Base-by-base conservation (phyloP, 345 rosid species). In the Murraya paniculata region DNA sequence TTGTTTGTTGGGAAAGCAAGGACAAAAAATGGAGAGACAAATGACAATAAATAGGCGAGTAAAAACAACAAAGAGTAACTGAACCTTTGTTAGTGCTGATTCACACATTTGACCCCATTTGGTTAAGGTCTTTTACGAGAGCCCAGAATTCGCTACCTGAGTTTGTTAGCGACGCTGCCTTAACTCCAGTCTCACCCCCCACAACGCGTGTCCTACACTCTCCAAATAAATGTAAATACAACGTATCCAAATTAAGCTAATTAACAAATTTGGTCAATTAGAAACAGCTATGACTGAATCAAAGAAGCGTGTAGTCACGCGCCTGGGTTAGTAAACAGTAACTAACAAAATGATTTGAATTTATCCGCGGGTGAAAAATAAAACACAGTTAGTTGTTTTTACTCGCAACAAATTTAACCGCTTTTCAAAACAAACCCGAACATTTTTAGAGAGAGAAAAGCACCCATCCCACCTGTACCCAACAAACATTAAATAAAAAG, bases 311-410 rank as follows among this genome's bases (percentile, higher is more conserved):
- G 74, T 3, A 13, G 3, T 24, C 69, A 77, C 76, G 83, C 81
- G 68, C 83, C 27, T 0, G 56, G 35, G 22, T 45, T 30, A n/a
- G 57, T 53, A 18, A 57, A 21, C 19, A 48, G 5, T 13, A 55
- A 45, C 18, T 14, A 13, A 45, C 50, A 45, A 45, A 10, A 10
- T 7, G 33, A n/a, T 36, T 39, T 53, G 5, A 61, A 64, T 76
- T 33, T 86, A 55, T 68, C 25, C 7, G 27, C 7, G 50, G 60
- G 57, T 53, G 36, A 71, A 67, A 75, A 81, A 65, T n/a, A 19
- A 65, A 85, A 81, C 68, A 81, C 82, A 84, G 84, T 88, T 88
- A 60, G 89, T 86, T 88, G 70, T 62, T 76, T 72, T 84, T 78
- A 78, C 75, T 64, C 60, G 62, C 76, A 77, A 64, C 81, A 80